Evolutionary conservation across 1,284 basidiomycete genomes (phyloP).

Genomic region (Moniliophthora roreri): DNA sequence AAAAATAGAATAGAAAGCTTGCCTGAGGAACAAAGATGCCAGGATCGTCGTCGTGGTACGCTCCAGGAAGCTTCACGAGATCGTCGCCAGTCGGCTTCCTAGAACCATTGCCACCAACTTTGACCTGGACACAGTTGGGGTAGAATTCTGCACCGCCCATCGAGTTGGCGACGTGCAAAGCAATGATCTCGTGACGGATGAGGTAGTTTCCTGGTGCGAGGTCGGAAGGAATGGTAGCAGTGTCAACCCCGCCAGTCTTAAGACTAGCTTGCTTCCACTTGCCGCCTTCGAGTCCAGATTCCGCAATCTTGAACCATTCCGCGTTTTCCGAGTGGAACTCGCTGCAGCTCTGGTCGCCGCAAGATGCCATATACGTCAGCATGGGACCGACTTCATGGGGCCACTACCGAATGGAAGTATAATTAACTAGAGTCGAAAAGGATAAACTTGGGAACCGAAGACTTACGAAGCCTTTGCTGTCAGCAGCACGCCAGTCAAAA

Average conservation of each 20-base stretch:
- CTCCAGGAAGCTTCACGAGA: constrained; percentile 49
- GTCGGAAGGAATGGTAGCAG: constrained; percentile 43
- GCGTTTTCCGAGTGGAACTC: constrained; percentile 47
- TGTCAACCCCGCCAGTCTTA: constrained; percentile 22
- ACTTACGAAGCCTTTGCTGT: constrained; percentile 31
- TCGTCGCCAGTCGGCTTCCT: constrained; percentile 31
- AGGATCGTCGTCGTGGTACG: constrained; percentile 47
- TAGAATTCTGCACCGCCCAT: constrained; percentile 58
- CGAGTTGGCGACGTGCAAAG: constrained; percentile 45
- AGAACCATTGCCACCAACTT: constrained; percentile 42
- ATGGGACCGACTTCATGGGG: constrained; percentile 56
- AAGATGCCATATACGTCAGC: constrained; percentile 57
- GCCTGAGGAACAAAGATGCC: constrained; percentile 46
- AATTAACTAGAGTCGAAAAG: not conserved
- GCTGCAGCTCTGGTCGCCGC: constrained; percentile 47
- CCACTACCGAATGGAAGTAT: constrained; percentile 9
- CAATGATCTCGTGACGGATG: constrained; percentile 55
- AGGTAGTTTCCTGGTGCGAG: constrained; percentile 52
- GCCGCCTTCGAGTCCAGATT: constrained; percentile 15
- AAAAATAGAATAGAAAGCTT: constrained; percentile 15
- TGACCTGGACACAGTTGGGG: constrained; percentile 52
- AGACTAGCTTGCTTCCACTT: constrained; percentile 15
- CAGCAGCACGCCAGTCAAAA: constrained; percentile 46
- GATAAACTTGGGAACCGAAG: too few relatives aligned
- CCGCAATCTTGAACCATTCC: constrained; percentile 53